Evolutionary conservation across 2,329 filamentous ascomycete genomes (phyloP).

Genomic region (Purpureocillium lavendulum): DNA sequence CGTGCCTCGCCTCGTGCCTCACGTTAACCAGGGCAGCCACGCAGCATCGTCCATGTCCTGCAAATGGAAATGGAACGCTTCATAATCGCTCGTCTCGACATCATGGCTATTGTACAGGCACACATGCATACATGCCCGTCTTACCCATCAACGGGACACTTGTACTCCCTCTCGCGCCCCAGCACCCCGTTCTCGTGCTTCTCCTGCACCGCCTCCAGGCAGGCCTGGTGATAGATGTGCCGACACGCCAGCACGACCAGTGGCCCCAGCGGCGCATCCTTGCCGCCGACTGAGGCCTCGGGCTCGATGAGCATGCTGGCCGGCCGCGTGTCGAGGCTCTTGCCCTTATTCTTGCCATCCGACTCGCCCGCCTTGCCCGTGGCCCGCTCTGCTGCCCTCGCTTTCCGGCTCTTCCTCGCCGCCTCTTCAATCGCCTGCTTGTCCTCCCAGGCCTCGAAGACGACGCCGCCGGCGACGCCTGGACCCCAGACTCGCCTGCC

Average conservation of each 20-base stretch:
- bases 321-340: slow-evolving; percentile 28
- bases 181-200: slow-evolving; percentile 40
- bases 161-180: slow-evolving; percentile 40
- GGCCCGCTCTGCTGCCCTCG: slow-evolving; percentile 23
- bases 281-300: slow-evolving; percentile 12
- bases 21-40: too few species aligned
- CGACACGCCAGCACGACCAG: slow-evolving; percentile 62
- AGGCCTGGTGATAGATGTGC: slow-evolving; percentile 62
- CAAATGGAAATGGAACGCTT: too few species aligned
- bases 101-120: background rate
- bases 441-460: slow-evolving; percentile 78
- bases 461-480: slow-evolving; percentile 59
- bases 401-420: slow-evolving; percentile 35
- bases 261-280: slow-evolving; percentile 49
- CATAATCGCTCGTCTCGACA: background rate
- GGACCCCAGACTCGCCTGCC: slow-evolving; percentile 80
- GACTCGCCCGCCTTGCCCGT: slow-evolving; percentile 25
- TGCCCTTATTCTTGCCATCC: slow-evolving; percentile 35
- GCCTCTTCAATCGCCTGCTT: slow-evolving; percentile 40
- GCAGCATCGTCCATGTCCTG: too few species aligned
- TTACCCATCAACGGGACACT: slow-evolving; percentile 50
- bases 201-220: slow-evolving; percentile 56
- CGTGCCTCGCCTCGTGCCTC: too few species aligned
- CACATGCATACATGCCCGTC: background rate
- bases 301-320: slow-evolving; percentile 30